Base-by-base conservation (phyloP, 2,329 filamentous ascomycete species). In the Aspergillus viridinutans region DNA sequence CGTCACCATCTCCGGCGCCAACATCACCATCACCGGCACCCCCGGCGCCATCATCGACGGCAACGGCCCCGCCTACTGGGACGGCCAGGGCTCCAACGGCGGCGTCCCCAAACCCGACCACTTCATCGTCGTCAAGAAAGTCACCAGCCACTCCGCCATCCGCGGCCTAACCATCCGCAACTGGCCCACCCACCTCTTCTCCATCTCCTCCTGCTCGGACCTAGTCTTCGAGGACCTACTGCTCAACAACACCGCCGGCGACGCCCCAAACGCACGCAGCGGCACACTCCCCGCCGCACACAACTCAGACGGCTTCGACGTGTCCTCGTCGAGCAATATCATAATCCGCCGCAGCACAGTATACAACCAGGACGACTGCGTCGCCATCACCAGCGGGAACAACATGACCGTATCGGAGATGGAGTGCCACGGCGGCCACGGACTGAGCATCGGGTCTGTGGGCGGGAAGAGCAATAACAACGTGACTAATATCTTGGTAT, bases 261-360 rank as follows among this genome's bases (percentile, higher is more conserved):
- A 75, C 49, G 67, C 66, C 10, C 67, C 69, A 2, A 74, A 76
- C 57, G 66, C 58, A 32, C 63, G 64, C 2, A 72, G 68, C 28
- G 65, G 67, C 53, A 69, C 67, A 14, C 61, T 74, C 7, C 56
- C 73, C 1, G 73, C 74, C 9, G 73, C 69, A 1, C 61, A 64
- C 51, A 83, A 81, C 2, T 72, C 78, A 49, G 85, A 84, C 64
- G 82, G 81, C 43, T 78, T 79, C 55, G 75, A 77, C 54, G 75
- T 57, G 70, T 76, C 61, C 77, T 82, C 72, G 26, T 81, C 80
- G 66, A 70, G 71, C 42, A 67, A 70, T 55, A 78, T 81, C 60
- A 75, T 72, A 0, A 69, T 81, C 1, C 66, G 66, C 52, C 69
- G 74, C 58, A 79, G 80, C 47, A 64, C 67, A 49, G 77, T 79